Conservation (phyloP, 805 yeast species). For the Candida odintsovae region DNA sequence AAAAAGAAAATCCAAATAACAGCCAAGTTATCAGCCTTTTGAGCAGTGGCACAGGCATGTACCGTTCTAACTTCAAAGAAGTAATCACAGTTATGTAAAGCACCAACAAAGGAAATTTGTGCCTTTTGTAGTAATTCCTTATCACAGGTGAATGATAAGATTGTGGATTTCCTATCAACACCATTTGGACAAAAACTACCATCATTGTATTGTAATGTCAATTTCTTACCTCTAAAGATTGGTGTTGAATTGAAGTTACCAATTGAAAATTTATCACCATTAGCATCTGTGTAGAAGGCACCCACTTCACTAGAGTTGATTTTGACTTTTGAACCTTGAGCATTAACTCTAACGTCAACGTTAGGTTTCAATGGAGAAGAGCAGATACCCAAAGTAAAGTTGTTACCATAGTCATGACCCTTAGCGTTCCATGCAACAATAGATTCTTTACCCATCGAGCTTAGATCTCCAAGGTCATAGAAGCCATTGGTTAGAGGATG, state of each 20-base stretch:
- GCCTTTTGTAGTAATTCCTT: conserved; percentile 64
- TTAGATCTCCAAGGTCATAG: conserved; percentile 26
- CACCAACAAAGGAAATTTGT: conserved; percentile 62
- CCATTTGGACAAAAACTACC: conserved; percentile 63
- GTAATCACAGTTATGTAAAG: conserved; percentile 70
- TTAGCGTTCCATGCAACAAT: conserved; percentile 54
- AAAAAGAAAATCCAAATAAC: conserved; percentile 60
- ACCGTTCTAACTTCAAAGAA: conserved; percentile 80
- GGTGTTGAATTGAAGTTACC: conserved; percentile 63
- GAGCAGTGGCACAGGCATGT: conserved; percentile 81
- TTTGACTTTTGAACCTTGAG: conserved; percentile 11
- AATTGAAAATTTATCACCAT: conserved; percentile 43
- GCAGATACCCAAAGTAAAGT: conserved; percentile 73
- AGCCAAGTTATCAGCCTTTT: conserved; percentile 56
- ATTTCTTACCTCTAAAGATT: conserved; percentile 61
- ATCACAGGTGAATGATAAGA: conserved; percentile 74
- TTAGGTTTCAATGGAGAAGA: conserved; percentile 41
- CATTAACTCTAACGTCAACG: conserved; percentile 22
- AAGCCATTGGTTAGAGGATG: conserved; percentile 38
- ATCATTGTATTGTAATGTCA: conserved; percentile 61
- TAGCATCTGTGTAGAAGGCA: conserved; percentile 46
- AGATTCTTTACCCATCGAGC: conserved; percentile 21
- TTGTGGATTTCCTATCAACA: conserved; percentile 51
- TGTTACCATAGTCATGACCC: conserved; percentile 64
- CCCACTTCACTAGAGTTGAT: conserved; percentile 43